phyloP scores from a whole-genome alignment of 768 basidiomycete species.

The Mrakia blollopis region DNA sequence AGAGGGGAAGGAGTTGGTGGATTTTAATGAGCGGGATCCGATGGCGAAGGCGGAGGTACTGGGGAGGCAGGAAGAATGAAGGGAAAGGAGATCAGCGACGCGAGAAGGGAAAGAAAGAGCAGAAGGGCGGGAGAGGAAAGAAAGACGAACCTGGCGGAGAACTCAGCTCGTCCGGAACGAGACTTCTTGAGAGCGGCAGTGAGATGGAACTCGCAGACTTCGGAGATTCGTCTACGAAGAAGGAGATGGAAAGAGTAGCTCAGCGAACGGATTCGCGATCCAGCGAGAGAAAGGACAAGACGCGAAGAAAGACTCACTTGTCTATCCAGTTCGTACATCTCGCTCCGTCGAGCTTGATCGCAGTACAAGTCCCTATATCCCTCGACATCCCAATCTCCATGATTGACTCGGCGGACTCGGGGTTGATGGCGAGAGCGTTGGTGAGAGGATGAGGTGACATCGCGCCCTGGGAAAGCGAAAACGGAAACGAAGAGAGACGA shows the following conservation, averaged over 20 bases:
- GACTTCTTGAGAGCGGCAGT: slow-evolving; percentile 69
- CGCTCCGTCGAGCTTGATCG: slow-evolving; percentile 70
- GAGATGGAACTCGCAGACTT: slow-evolving; percentile 89
- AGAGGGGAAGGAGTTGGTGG: not conserved
- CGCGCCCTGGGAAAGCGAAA: slow-evolving; percentile 37
- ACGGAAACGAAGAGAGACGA: not conserved
- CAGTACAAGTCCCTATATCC: slow-evolving; percentile 81
- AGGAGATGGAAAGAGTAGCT: not conserved
- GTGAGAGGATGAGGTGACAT: slow-evolving; percentile 64
- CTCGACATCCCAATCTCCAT: slow-evolving; percentile 77
- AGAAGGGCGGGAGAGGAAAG: too few relatives aligned
- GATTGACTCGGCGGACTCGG: slow-evolving; percentile 71
- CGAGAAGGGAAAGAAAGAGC: not conserved
- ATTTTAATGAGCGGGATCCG: slow-evolving; percentile 18
- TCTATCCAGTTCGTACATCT: slow-evolving; percentile 86
- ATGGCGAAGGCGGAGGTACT: slow-evolving; percentile 40
- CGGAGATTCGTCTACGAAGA: slow-evolving; percentile 58
- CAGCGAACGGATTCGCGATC: not conserved
- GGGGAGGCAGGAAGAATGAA: not conserved
- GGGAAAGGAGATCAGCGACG: not conserved
- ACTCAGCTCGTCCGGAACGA: slow-evolving; percentile 76
- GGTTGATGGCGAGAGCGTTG: slow-evolving; percentile 82
- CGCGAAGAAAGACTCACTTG: slow-evolving; percentile 39
- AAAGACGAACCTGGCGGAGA: slow-evolving; percentile 64
- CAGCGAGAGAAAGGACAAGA: not conserved